Evolutionary conservation across 1,139 yeast genomes (phyloP).

Genomic region (Torulaspora globosa): DNA sequence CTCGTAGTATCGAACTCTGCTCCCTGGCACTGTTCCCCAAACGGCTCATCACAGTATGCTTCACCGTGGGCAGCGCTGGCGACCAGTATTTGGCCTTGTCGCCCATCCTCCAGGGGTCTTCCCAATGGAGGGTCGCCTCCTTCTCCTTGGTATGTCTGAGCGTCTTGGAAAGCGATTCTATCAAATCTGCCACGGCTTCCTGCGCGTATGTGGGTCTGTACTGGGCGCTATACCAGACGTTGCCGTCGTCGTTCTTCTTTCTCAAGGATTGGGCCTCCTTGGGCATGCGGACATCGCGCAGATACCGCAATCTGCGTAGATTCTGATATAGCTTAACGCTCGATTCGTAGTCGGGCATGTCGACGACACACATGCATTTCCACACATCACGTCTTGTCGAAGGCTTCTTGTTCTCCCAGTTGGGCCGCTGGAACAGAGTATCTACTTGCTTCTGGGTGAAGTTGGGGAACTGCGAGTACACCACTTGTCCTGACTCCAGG

Average conservation of each 20-base stretch:
- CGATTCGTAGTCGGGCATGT: slow-evolving; percentile 56
- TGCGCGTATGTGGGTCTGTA: slow-evolving; percentile 87
- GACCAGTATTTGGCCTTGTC: slow-evolving; percentile 40
- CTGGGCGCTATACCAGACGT: slow-evolving; percentile 81
- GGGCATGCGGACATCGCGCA: slow-evolving; percentile 59
- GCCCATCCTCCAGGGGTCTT: slow-evolving; percentile 81
- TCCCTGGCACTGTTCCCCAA: slow-evolving; percentile 32
- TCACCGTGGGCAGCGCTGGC: slow-evolving; percentile 23
- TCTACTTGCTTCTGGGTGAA: slow-evolving; percentile 62
- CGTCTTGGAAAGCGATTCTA: slow-evolving; percentile 63
- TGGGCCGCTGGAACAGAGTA: slow-evolving; percentile 66
- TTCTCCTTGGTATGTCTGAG: slow-evolving; percentile 6
- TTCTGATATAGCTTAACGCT: slow-evolving; percentile 75
- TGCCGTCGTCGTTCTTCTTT: slow-evolving; percentile 69
- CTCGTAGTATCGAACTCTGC: slow-evolving; percentile 33
- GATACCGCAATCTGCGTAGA: slow-evolving; percentile 65
- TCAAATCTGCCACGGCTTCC: slow-evolving; percentile 86
- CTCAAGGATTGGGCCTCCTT: slow-evolving; percentile 66
- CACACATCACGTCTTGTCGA: slow-evolving; percentile 76
- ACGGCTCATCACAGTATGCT: slow-evolving; percentile 27
- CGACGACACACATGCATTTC: slow-evolving; percentile 87
- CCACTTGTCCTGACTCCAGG: slow-evolving; percentile 82
- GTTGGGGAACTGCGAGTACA: slow-evolving; percentile 80
- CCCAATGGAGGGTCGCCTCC: slow-evolving; percentile 62
- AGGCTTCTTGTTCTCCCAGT: slow-evolving; percentile 87